Percentiles rank a stretch among this genome's conserved stretches.
These are phyloP conservation scores for Phytophthora sp. DNA, from an alignment of 352 stramenopile genomes.

Conservation along the genomic window DNA sequence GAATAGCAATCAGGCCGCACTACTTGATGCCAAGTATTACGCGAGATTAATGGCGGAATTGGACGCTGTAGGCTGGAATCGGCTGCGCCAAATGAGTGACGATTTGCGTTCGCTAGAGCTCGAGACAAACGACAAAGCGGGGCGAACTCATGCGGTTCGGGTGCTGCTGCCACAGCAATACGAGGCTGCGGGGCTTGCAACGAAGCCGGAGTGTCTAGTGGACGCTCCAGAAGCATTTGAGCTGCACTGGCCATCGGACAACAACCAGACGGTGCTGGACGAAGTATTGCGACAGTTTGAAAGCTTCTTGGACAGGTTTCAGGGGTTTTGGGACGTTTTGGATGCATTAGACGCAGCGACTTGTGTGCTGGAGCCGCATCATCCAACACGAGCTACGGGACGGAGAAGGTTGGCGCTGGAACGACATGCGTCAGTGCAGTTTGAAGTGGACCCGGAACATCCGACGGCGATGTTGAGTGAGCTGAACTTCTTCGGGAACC, in stretches of 20 bases:
- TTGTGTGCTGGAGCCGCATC: slow-evolving; percentile 81
- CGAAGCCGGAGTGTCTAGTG: slow-evolving; percentile 39
- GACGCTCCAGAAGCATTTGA: slow-evolving; percentile 67
- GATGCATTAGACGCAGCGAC: slow-evolving; percentile 75
- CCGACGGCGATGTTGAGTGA: slow-evolving; percentile 57
- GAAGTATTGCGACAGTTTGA: slow-evolving; percentile 58
- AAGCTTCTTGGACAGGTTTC: slow-evolving; percentile 60
- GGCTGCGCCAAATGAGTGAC: slow-evolving; percentile 59
- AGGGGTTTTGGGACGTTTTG: slow-evolving; percentile 81
- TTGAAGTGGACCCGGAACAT: slow-evolving; percentile 59
- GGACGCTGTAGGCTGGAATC: slow-evolving; percentile 65
- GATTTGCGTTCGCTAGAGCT: slow-evolving; percentile 66
- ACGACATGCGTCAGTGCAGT: slow-evolving; percentile 73
- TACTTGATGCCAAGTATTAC: slow-evolving; percentile 69
- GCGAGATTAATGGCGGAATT: slow-evolving; percentile 64
- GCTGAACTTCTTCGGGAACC: slow-evolving; percentile 79
- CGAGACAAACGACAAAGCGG: slow-evolving; percentile 42
- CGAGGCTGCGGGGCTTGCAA: slow-evolving; percentile 4
- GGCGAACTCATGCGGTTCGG: slow-evolving; percentile 52
- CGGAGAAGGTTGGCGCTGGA: slow-evolving; percentile 68
- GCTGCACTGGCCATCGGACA: slow-evolving; percentile 34
- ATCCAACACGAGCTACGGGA: slow-evolving; percentile 66
- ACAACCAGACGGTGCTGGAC: slow-evolving; percentile 28
- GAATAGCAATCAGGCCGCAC: slow-evolving; percentile 1
- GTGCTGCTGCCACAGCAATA: slow-evolving; percentile 56